Evolutionary conservation across 305 asterid species (phyloP).

Genomic region (Fraxinus sp.): DNA sequence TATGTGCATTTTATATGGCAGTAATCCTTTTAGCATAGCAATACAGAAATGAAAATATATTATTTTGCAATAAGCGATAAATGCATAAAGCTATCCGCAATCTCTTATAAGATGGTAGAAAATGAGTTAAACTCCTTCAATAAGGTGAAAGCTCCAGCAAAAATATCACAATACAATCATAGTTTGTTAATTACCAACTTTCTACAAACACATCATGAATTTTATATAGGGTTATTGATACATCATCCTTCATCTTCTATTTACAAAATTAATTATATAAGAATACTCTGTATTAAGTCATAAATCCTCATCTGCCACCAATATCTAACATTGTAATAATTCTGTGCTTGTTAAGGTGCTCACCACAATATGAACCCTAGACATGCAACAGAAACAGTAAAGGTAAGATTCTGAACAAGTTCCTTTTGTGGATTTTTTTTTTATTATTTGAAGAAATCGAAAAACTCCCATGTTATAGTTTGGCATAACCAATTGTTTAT

Average conservation of each 20-base stretch:
- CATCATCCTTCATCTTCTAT: neutral
- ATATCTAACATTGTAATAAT: conserved; percentile 19
- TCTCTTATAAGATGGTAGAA: neutral
- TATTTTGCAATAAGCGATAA: neutral
- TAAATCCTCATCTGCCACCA: neutral
- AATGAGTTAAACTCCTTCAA: neutral
- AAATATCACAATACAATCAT: neutral
- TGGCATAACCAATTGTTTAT: neutral
- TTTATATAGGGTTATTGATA: neutral
- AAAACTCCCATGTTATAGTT: neutral
- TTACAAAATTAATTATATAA: neutral
- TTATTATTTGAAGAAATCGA: neutral
- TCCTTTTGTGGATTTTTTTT: neutral
- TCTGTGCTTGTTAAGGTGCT: conserved; percentile 46
- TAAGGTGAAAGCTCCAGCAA: neutral
- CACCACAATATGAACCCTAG: conserved; percentile 40
- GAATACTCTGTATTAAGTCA: neutral
- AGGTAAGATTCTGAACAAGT: conserved; percentile 40
- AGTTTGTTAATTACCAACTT: neutral
- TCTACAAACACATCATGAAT: neutral
- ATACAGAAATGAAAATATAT: neutral
- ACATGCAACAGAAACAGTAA: conserved; percentile 31
- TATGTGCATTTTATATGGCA: neutral
- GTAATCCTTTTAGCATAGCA: neutral
- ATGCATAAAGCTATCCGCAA: neutral